These are phyloP conservation scores for Firmiana major DNA, from an alignment of 345 rosid species.

Conservation along the genomic window DNA sequence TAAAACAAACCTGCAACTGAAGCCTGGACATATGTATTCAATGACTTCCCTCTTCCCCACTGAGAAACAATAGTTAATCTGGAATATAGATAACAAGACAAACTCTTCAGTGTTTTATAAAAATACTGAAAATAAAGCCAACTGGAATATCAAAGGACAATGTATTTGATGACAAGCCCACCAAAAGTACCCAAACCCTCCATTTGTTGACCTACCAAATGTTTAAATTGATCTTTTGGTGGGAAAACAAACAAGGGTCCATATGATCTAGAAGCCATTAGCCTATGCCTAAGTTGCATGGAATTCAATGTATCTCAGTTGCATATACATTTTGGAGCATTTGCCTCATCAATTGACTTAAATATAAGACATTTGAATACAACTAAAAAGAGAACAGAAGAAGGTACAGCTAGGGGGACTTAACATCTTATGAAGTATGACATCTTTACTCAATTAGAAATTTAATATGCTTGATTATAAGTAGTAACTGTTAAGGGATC, in stretches of 20 bases:
- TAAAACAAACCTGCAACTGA: constrained; percentile 52
- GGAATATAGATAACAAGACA: constrained; percentile 13
- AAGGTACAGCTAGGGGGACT: not conserved
- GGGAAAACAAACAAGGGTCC: not conserved
- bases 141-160: not conserved
- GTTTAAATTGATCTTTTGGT: not conserved
- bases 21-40: constrained; percentile 28
- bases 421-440: not conserved
- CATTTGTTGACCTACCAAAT: not conserved
- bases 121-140: constrained; percentile 1
- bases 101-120: not conserved
- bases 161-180: not conserved
- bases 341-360: not conserved
- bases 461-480: not conserved
- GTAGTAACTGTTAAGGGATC: not conserved
- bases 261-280: not conserved
- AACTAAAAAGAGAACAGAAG: not conserved
- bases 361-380: not conserved
- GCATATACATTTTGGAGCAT: not conserved
- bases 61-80: constrained; percentile 32
- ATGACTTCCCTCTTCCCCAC: constrained; percentile 33
- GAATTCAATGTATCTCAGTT: not conserved
- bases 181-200: not conserved
- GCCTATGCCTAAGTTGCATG: not conserved
- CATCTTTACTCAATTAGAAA: not conserved